Conservation (phyloP, 192 early-diverging fungal genomes). For the Coemansia sp. region DNA sequence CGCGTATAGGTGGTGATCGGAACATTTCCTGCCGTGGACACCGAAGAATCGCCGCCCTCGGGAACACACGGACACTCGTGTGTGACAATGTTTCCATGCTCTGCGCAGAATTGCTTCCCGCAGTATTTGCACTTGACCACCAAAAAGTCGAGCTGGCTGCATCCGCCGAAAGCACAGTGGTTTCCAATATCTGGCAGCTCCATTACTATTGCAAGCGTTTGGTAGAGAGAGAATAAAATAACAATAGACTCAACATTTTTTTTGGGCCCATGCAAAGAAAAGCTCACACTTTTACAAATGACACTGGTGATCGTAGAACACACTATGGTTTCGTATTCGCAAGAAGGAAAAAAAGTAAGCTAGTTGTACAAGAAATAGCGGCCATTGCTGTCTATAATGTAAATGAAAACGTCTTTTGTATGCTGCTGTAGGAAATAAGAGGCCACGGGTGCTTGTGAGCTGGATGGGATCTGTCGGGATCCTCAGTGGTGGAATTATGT, state of each 20-base stretch:
- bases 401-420: constrained; percentile 37
- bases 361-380: neutral
- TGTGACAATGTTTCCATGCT: constrained; percentile 16
- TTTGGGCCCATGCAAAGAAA: too few relatives aligned
- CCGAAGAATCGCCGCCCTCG: neutral
- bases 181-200: constrained; percentile 40
- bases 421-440: constrained; percentile 32
- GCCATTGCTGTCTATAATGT: constrained; percentile 15
- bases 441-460: constrained; percentile 26
- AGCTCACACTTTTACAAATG: neutral
- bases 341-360: neutral
- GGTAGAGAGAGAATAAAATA: neutral
- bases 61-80: constrained; percentile 23
- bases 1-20: constrained; percentile 32
- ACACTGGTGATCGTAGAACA: neutral
- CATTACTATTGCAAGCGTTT: constrained; percentile 14
- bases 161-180: constrained; percentile 29
- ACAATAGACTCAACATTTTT: neutral
- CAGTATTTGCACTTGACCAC: constrained; percentile 25
- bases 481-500: neutral
- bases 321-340: neutral
- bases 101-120: constrained; percentile 25
- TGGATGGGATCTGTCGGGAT: neutral
- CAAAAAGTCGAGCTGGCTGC: constrained; percentile 39
- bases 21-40: neutral